A percentile compares a stretch with the other conserved stretches of the same genome.
phyloP scores from a whole-genome alignment of 148 eudicot genomes.

The Fagopyrum esculentum region DNA sequence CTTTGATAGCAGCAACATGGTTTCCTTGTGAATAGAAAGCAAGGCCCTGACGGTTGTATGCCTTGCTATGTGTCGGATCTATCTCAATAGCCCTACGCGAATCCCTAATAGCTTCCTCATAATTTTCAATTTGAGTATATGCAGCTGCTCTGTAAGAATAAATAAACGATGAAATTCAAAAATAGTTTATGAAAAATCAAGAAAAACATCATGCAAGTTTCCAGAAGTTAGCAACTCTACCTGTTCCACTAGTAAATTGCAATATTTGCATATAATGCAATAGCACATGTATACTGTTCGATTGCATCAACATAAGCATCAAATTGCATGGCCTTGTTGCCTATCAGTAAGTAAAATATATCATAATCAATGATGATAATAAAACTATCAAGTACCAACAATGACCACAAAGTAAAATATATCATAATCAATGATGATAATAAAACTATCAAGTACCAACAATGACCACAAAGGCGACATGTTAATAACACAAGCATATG shows the following conservation, averaged over 20 bases:
- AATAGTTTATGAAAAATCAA: not conserved
- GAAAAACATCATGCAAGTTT: not conserved
- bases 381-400: not conserved
- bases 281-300: constrained; percentile 75
- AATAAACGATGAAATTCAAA: constrained; percentile 12
- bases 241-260: constrained; percentile 96
- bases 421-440: not conserved
- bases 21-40: constrained; percentile 86
- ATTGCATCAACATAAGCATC: constrained; percentile 55
- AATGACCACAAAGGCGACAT: not conserved
- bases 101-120: constrained; percentile 63
- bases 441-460: not conserved
- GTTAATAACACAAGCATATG: not conserved
- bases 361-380: not conserved
- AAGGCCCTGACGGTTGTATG: constrained; percentile 88
- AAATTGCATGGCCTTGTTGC: constrained; percentile 84
- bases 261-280: constrained; percentile 64
- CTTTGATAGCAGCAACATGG: constrained; percentile 75
- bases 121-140: constrained; percentile 62
- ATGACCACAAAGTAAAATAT: not conserved
- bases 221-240: constrained; percentile 23
- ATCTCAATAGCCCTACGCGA: constrained; percentile 71
- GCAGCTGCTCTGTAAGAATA: constrained; percentile 83
- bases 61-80: constrained; percentile 85
- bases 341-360: constrained; percentile 21